Base-by-base conservation (phyloP, 2,329 filamentous ascomycete species). In the Zasmidium citrigriseum region DNA sequence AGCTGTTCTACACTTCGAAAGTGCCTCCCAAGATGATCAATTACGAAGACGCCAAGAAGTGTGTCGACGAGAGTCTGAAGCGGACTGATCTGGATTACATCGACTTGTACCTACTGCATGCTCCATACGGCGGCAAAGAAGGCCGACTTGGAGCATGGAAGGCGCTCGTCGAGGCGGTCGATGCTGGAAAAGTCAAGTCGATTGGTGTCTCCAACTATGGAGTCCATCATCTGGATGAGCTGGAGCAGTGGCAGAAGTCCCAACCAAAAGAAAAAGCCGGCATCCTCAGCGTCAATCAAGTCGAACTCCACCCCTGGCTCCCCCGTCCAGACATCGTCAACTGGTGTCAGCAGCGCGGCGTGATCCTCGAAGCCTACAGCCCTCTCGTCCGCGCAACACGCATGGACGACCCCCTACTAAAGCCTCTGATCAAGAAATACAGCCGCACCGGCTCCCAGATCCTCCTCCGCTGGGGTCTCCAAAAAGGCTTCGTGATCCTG, bases 231-330 rank as follows among this genome's bases (percentile, higher is more conserved):
- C 69, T 84, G 2, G 75, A 83, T 11, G 82, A 84, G 65, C 68
- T 84, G 12, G 81, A 83, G 67, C 64, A 73, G 54, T 83, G 77
- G 69, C 82, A 82, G 68, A 77, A 79, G 66, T 57, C 64, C 58
- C 67, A 68, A 68, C 51, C 65, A 20, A 57, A 69, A 57, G 87
- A 86, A 10, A 87, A 85, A 64, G 84, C 83, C 3, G 90, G 90
- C 22, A 78, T 90, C 44, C 83, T 96, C 68, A 89, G 87, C 60
- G 89, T 96, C 38, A 92, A 91, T 44, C 93, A 96, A 76, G 91
- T 89, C 75, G 93, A 97, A 76, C 78, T 97, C 11, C 93, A 97
- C 75, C 93, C 93, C 0, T 97, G 91, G 92, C 85, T 92, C 45
- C 82, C 86, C 9, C 82, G 92, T n/a, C 78, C 81, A 21, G 91